Evolutionary conservation across 371 early-diverging fungal genomes (phyloP), one percentile per base, ranked within the genome.

Genomic region (Dinochytrium kinnereticum): DNA sequence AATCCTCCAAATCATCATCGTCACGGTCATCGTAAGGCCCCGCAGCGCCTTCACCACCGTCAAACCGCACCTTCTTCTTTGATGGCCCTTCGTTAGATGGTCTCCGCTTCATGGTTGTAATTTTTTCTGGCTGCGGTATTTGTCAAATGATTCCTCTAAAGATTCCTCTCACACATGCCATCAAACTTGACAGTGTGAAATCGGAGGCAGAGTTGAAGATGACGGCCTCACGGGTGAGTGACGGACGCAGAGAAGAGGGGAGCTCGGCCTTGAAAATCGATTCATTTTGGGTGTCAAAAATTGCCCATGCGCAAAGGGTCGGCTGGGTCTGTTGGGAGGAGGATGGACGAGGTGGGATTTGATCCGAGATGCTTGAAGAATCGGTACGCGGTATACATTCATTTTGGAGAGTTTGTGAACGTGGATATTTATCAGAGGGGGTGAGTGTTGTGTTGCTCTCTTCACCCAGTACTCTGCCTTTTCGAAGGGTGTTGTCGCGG

Each of bases 401-500:
- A 77, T 49, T 68, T 77, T 19, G 74, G 76, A 0, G 74, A 80
- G 24, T 80, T 80, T 51, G 51, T 68, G 17, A 76, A 73, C 53
- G 76, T 78, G 17, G 80, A 80, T 44, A 31, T 80, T 21, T 80
- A 69, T 64, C 73, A 72, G 39, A 17, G 75, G 21, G 80, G 80
- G 80, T 79, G 50, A 15, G 73, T 38, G 33, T n/a, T 64, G 28
- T n/a, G n/a, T n/a, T n/a, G n/a, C 59, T 76, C 10, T 68, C 61
- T 40, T 44, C 66, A 3, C 51, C 30, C 21, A 21, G 15, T 50
- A 36, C 26, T 24, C n/a, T 55, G 5, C 21, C 17, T 55, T 55
- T 10, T 55, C 26, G 57, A 55, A 19, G 7, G 44, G 7, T 44
- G 19, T 44, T 19, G 19, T 13, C 44, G 44, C 44, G 44, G 44